phyloP scores from a whole-genome alignment of 495 filamentous ascomycete species.

The Pseudevernia furfuracea region DNA sequence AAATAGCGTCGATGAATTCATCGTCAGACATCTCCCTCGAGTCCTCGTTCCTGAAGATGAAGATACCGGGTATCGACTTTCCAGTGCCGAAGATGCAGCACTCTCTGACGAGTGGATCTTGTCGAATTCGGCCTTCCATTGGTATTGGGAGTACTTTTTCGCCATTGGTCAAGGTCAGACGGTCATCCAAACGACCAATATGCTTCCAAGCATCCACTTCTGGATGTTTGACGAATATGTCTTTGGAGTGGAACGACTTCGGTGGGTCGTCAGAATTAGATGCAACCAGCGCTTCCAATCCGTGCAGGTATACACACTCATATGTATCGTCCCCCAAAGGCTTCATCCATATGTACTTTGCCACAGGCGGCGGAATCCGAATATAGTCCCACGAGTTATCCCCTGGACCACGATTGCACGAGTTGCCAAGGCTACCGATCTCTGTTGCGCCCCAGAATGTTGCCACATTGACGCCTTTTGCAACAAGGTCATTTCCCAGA shows the following conservation, averaged over 20 bases:
- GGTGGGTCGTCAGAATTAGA: constrained; percentile 47
- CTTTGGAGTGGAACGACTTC: constrained; percentile 48
- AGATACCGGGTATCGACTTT: constrained; percentile 42
- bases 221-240: constrained; percentile 57
- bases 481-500: constrained; percentile 46
- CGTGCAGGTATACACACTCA: constrained; percentile 47
- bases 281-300: constrained; percentile 42
- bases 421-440: constrained; percentile 41
- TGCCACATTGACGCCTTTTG: constrained; percentile 41
- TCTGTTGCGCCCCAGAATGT: constrained; percentile 52
- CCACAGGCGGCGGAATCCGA: constrained; percentile 40
- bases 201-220: constrained; percentile 59
- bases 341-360: constrained; percentile 44
- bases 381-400: constrained; percentile 51
- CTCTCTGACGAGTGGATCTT: constrained; percentile 45
- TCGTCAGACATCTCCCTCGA: constrained; percentile 32
- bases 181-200: constrained; percentile 52
- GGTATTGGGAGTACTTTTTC: constrained; percentile 62
- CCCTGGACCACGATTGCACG: constrained; percentile 36
- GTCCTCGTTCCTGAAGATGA: constrained; percentile 42
- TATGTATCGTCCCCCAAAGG: constrained; percentile 39
- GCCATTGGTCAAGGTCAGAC: constrained; percentile 56
- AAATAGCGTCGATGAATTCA: constrained; percentile 40
- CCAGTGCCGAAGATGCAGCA: constrained; percentile 52
- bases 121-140: constrained; percentile 51